A percentile compares a stretch with the other conserved stretches of the same genome.
Conservation (phyloP, 306 rosid genomes). For the cucumber (Cucumis sativus) region DNA sequence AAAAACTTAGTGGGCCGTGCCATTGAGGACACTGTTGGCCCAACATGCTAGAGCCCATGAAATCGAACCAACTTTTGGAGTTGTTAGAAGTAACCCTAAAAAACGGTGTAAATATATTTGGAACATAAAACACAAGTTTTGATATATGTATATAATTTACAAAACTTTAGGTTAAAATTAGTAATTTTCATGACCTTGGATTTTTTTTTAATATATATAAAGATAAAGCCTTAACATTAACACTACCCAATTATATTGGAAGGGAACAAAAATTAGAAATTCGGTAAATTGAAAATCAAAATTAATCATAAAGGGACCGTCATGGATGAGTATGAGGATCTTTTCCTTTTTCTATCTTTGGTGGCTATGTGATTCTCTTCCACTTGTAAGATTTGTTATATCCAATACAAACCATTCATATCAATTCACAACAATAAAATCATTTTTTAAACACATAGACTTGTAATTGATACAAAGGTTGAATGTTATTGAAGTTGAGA, state of each 20-base stretch:
- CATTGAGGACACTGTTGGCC: not conserved
- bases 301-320: not conserved
- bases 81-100: too few species aligned
- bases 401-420: not conserved
- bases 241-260: not conserved
- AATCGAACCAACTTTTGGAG: not conserved
- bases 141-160: too few species aligned
- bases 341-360: not conserved
- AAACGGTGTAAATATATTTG: too few species aligned
- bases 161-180: too few species aligned
- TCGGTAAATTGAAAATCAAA: too few species aligned
- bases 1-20: not conserved
- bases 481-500: too few species aligned
- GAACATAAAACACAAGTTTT: too few species aligned
- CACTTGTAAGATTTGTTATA: not conserved
- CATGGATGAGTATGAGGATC: not conserved
- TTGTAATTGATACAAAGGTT: too few species aligned
- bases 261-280: not conserved
- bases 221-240: not conserved
- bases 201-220: too few species aligned
- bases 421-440: not conserved
- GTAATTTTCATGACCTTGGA: too few species aligned
- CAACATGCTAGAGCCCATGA: not conserved
- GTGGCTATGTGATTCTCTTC: not conserved
- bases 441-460: not conserved